Base-by-base conservation (phyloP, 2,329 filamentous ascomycete species). In the Endoconidiophora polonica region DNA sequence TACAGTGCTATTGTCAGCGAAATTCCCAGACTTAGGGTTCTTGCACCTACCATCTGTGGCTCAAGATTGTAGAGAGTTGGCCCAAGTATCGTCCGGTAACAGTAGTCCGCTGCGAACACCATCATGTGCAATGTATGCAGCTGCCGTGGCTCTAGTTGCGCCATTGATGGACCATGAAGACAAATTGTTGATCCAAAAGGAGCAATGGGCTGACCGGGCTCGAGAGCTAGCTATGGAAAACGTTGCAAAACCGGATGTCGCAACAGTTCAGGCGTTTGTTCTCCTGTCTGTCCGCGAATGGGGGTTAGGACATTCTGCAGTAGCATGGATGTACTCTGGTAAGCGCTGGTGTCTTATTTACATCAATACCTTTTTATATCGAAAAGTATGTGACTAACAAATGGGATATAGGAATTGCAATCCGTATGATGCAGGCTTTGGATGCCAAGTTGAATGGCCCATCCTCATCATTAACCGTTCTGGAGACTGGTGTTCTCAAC, bases 241-340 rank as follows among this genome's bases (percentile, higher is more conserved):
- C n/a, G 24, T 39, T 5, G 14, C 41, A 10, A 26, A 10, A 3
- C 41, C 41, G 14, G 36, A 49, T 49, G 36, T 40, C 12, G 29
- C 26, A n/a, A 26, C 33, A 10, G 48, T 44, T 10, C 48, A 49
- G 41, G 41, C 41, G 3, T 22, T 49, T 20, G 20, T 40, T 3
- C 39, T 49, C 10, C 9, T 49, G 33, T 29, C 48, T 16, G 40
- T 49, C 9, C 43, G 42, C 10, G 48, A 49, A 12, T 49, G 48
- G 48, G 48, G 48, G 3, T 2, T 24, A 29, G 33, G 40, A 5
- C 24, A 36, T 33, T 40, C 48, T 5, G 29, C 23, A 38, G 16
- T 18, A 33, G 40, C 48, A 23, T 49, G 48, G 48, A 49, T 49
- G 48, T 49, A 49, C 39, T 43, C 48, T 22, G 48, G 48, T 49